A percentile compares a stretch with the other conserved stretches of the same genome.
Evolutionary conservation across 2,329 filamentous ascomycete species (phyloP).

Genomic region (Sclerotinia subarctica): DNA sequence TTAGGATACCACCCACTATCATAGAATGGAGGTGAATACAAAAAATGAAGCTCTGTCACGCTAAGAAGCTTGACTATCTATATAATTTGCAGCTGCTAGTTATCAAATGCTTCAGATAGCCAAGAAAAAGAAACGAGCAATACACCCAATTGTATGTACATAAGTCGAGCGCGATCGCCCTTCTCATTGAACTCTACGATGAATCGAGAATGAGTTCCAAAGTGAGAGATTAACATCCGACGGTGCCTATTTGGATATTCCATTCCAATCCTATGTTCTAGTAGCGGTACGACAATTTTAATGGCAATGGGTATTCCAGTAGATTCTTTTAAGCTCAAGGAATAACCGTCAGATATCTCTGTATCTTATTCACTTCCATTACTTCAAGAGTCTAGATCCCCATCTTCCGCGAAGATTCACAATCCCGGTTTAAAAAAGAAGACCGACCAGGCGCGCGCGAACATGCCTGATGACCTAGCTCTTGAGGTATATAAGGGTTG

Average conservation of each 20-base stretch:
- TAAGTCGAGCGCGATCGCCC: no score
- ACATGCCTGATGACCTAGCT: no score
- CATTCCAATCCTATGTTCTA: no score
- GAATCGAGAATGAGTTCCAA: neutral
- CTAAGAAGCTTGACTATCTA: no score
- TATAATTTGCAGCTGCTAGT: neutral
- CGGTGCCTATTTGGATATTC: no score
- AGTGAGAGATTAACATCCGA: neutral
- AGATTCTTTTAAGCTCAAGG: neutral
- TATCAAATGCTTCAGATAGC: neutral
- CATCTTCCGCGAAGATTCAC: neutral
- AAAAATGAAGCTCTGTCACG: no score
- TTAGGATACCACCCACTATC: no score
- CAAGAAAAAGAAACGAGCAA: no score
- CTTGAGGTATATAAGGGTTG: neutral
- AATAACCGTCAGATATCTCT: neutral
- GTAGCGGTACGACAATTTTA: neutral
- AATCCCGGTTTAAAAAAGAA: neutral
- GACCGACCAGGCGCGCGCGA: no score
- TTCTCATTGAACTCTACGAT: no score
- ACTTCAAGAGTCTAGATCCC: neutral
- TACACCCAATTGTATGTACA: no score
- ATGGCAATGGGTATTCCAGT: neutral
- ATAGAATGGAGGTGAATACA: no score
- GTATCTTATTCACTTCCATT: neutral